phyloP scores from a whole-genome alignment of 495 filamentous ascomycete genomes.

The Podospora pseudopauciseta region DNA sequence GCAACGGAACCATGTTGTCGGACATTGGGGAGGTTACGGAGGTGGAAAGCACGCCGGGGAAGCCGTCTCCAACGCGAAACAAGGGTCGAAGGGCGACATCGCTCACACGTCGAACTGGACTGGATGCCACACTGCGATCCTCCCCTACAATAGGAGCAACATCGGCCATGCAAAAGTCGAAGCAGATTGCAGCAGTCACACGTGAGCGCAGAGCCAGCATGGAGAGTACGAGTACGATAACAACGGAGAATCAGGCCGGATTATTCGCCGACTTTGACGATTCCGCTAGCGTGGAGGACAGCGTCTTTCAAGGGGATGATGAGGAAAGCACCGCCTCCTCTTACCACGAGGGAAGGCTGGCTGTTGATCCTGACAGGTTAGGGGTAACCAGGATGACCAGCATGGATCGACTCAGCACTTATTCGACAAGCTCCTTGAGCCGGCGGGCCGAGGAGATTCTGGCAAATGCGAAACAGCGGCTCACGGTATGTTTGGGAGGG shows the following conservation, averaged over 20 bases:
- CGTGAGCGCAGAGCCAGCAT: constrained; percentile 43
- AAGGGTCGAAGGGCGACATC: constrained; percentile 18
- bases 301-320: constrained; percentile 56
- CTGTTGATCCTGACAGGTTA: constrained; percentile 20
- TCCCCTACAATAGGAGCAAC: constrained; percentile 36
- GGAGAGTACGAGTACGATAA: constrained; percentile 51
- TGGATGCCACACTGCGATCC: constrained; percentile 30
- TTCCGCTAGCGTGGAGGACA: constrained; percentile 53
- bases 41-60: constrained; percentile 50
- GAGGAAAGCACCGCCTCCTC: constrained; percentile 56
- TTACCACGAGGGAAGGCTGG: constrained; percentile 40
- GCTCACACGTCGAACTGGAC: constrained; percentile 21
- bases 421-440: constrained; percentile 71
- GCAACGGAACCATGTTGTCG: constrained; percentile 61
- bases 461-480: constrained; percentile 81
- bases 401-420: constrained; percentile 36
- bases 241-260: constrained; percentile 40
- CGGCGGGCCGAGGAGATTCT: constrained; percentile 82
- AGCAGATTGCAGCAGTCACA: constrained; percentile 30
- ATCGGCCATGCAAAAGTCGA: constrained; percentile 37
- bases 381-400: constrained; percentile 28
- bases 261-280: constrained; percentile 56
- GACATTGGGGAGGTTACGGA: constrained; percentile 72
- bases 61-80: constrained; percentile 27
- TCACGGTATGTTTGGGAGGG: constrained; percentile 61